Percentiles rank a stretch among this genome's conserved stretches.
These are phyloP conservation scores for Tricholoma saponaceum DNA, from an alignment of 768 basidiomycete species.

Conservation along the genomic window DNA sequence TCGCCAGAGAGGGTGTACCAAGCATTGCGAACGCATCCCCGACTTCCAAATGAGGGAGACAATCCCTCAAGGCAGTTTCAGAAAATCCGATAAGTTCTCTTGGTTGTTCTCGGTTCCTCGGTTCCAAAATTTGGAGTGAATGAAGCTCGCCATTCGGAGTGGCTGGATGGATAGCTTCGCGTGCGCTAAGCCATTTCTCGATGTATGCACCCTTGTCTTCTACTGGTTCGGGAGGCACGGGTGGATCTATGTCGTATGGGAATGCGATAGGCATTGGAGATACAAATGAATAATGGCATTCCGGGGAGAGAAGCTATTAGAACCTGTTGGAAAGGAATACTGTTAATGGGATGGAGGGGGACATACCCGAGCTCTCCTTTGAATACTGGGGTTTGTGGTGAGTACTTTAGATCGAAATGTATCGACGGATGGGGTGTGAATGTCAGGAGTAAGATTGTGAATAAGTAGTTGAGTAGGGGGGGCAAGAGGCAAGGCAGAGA, in stretches of 20 bases:
- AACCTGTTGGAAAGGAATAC: not conserved
- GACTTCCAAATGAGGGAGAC: conserved; percentile 80
- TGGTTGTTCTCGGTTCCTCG: conserved; percentile 45
- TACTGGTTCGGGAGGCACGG: conserved; percentile 40
- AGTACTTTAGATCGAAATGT: conserved; percentile 50
- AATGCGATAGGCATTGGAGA: conserved; percentile 81
- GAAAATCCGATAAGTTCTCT: conserved; percentile 72
- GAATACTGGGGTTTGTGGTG: conserved; percentile 52
- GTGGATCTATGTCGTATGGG: conserved; percentile 69
- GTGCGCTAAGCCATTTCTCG: conserved; percentile 69
- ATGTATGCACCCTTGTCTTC: conserved; percentile 60
- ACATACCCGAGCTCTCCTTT: conserved; percentile 58
- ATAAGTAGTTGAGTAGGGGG: conserved; percentile 36
- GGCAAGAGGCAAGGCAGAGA: conserved; percentile 52
- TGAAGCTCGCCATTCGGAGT: conserved; percentile 18
- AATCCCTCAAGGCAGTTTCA: conserved; percentile 63
- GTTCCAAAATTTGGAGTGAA: conserved; percentile 45
- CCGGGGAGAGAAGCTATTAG: conserved; percentile 39
- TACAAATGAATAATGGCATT: conserved; percentile 76
- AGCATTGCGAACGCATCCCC: conserved; percentile 76
- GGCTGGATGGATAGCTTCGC: conserved; percentile 50
- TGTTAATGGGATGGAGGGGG: not conserved
- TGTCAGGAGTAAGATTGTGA: conserved; percentile 55
- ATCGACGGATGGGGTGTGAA: conserved; percentile 45
- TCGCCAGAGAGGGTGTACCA: conserved; percentile 53